A percentile compares a stretch with the other conserved stretches of the same genome.
Evolutionary conservation across 140 eudicot species (phyloP).

Genomic region (Oenanthe javanica): DNA sequence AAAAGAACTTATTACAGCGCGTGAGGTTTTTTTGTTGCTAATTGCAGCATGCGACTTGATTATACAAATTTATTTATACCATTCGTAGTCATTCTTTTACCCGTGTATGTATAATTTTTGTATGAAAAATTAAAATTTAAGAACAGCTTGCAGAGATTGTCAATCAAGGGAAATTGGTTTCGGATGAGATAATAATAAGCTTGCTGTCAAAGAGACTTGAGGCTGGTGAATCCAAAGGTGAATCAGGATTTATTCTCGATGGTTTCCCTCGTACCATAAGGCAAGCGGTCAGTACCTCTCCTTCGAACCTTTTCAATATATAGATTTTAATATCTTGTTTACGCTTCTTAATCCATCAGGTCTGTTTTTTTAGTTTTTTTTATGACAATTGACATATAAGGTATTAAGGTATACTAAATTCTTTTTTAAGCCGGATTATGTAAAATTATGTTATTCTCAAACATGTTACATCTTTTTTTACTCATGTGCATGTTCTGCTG

Average conservation of each 20-base stretch:
- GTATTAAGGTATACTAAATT: not conserved
- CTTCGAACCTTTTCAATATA: not conserved
- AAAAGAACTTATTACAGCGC: too few species aligned
- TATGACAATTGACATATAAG: not conserved
- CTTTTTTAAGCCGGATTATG: not conserved
- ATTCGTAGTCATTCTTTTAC: not conserved
- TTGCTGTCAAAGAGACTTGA: constrained; percentile 69
- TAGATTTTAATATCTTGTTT: not conserved
- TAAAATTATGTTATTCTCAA: not conserved
- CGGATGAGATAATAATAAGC: constrained; percentile 68
- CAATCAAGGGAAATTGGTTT: constrained; percentile 73
- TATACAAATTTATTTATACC: not conserved
- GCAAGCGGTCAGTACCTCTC: constrained; percentile 67
- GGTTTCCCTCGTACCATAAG: constrained; percentile 89
- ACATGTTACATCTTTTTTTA: not conserved
- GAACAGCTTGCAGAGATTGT: constrained; percentile 75
- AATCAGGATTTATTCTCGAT: constrained; percentile 85
- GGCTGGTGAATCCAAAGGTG: constrained; percentile 71
- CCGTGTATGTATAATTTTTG: not conserved
- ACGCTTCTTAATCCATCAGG: not conserved
- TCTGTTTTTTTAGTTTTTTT: not conserved
- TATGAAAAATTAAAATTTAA: not conserved
- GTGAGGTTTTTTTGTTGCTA: not conserved
- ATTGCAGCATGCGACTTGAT: not conserved
- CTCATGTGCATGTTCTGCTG: not conserved